phyloP scores from a whole-genome alignment of 163 green algal genomes.

The Smithsoniella earleae region DNA sequence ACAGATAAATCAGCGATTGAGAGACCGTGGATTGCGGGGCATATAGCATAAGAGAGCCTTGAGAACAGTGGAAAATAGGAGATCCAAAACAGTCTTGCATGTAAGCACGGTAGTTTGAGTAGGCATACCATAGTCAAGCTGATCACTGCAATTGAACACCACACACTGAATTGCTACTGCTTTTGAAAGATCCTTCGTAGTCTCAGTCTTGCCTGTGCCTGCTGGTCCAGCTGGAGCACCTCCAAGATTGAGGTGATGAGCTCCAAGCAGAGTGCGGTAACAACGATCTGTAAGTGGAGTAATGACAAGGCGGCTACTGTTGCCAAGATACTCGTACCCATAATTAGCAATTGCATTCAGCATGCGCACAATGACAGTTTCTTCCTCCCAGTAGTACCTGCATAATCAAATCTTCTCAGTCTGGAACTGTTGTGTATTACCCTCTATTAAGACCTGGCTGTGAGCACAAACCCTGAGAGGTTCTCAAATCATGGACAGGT shows the following conservation, averaged over 20 bases:
- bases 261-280: slow-evolving; percentile 74
- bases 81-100: too few species aligned
- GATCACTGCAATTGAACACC: slow-evolving; percentile 79
- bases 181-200: slow-evolving; percentile 75
- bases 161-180: slow-evolving; percentile 77
- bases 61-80: not conserved
- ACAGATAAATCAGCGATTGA: not conserved
- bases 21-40: not conserved
- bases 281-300: slow-evolving; percentile 56
- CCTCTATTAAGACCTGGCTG: too few species aligned
- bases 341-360: slow-evolving; percentile 53
- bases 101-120: too few species aligned
- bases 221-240: slow-evolving; percentile 60
- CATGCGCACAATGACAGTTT: slow-evolving; percentile 44
- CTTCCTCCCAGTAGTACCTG: slow-evolving; percentile 50
- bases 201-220: slow-evolving; percentile 68
- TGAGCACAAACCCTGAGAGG: too few species aligned
- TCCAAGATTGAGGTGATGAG: slow-evolving; percentile 69
- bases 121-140: slow-evolving; percentile 64
- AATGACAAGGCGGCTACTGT: slow-evolving; percentile 55
- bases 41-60: not conserved
- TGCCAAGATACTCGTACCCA: slow-evolving; percentile 71
- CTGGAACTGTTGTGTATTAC: too few species aligned
- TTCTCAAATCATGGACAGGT: too few species aligned
- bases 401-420: too few species aligned